These are phyloP conservation scores for Serendipita sp. DNA, from an alignment of 768 basidiomycete genomes.

Conservation along the genomic window DNA sequence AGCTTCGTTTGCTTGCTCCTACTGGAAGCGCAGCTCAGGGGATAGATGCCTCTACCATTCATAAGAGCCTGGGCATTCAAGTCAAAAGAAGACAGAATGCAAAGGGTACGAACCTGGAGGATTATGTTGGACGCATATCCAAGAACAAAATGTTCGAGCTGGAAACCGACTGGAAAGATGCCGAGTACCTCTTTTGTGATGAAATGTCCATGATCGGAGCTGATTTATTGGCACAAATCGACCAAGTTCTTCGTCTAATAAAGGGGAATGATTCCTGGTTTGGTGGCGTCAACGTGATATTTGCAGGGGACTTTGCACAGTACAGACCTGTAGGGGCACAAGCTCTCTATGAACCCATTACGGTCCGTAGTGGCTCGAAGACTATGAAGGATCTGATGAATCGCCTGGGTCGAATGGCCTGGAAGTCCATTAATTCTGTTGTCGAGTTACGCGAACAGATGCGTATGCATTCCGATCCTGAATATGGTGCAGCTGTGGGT, in stretches of 20 bases:
- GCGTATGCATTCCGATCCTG: too few relatives aligned
- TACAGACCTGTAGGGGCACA: too few relatives aligned
- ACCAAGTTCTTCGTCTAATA: slow-evolving; percentile 19
- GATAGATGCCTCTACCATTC: slow-evolving; percentile 26
- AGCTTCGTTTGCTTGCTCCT: slow-evolving; percentile 18
- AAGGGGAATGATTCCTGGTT: slow-evolving; percentile 18
- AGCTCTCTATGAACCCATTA: too few relatives aligned
- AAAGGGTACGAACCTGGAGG: slow-evolving; percentile 11
- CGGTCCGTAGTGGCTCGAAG: too few relatives aligned
- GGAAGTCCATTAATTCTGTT: too few relatives aligned
- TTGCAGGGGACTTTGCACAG: slow-evolving; percentile 12
- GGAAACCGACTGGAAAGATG: slow-evolving; percentile 22
- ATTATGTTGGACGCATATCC: not conserved
- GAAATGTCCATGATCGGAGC: slow-evolving; percentile 26
- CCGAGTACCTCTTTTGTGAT: slow-evolving; percentile 26
- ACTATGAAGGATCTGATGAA: too few relatives aligned
- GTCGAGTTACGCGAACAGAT: too few relatives aligned
- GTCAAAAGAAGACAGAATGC: slow-evolving; percentile 10
- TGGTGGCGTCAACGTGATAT: slow-evolving; percentile 27
- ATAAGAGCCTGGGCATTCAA: slow-evolving; percentile 19
- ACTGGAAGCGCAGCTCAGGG: slow-evolving; percentile 27
- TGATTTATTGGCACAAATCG: slow-evolving; percentile 19
- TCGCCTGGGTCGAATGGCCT: too few relatives aligned
- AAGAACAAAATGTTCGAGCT: slow-evolving; percentile 9
- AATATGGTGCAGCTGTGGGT: slow-evolving; percentile 11